phyloP scores from a whole-genome alignment of 1,284 basidiomycete genomes.

The Cryptococcus sp. region DNA sequence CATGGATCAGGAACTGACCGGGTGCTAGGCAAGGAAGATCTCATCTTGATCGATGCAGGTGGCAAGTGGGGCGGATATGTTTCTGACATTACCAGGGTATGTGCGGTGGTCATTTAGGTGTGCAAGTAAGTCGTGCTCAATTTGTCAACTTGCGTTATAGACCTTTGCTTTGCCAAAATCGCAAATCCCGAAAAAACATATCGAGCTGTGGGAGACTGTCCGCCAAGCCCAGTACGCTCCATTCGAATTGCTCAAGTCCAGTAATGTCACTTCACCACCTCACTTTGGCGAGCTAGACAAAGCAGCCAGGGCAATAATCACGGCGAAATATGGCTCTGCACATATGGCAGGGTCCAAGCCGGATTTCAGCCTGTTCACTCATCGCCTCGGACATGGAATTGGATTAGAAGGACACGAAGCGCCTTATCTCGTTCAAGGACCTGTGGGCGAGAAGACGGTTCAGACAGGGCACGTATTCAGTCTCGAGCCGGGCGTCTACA shows the following conservation, averaged over 20 bases:
- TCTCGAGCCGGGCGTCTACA: conserved; percentile 80
- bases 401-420: conserved; percentile 78
- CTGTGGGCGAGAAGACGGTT: conserved; percentile 53
- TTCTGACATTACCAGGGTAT: conserved; percentile 75
- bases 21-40: conserved; percentile 61
- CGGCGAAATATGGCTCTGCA: conserved; percentile 52
- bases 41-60: conserved; percentile 75
- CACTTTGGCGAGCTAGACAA: conserved; percentile 63
- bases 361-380: conserved; percentile 66
- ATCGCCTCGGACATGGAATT: conserved; percentile 70
- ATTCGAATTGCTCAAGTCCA: conserved; percentile 50
- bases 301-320: conserved; percentile 64
- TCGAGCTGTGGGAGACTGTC: conserved; percentile 68
- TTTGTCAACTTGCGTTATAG: conserved; percentile 47
- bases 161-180: conserved; percentile 68
- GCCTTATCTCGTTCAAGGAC: conserved; percentile 73
- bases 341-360: conserved; percentile 34
- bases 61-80: conserved; percentile 70
- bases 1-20: conserved; percentile 76
- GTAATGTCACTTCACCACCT: conserved; percentile 57
- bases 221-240: conserved; percentile 66
- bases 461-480: conserved; percentile 72
- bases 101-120: conserved; percentile 18
- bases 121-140: not conserved
- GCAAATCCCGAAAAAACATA: conserved; percentile 60